Evolutionary conservation across 2,329 filamentous ascomycete genomes (phyloP), one percentile per base, ranked within the genome.

Genomic region (Diaporthe sp.): DNA sequence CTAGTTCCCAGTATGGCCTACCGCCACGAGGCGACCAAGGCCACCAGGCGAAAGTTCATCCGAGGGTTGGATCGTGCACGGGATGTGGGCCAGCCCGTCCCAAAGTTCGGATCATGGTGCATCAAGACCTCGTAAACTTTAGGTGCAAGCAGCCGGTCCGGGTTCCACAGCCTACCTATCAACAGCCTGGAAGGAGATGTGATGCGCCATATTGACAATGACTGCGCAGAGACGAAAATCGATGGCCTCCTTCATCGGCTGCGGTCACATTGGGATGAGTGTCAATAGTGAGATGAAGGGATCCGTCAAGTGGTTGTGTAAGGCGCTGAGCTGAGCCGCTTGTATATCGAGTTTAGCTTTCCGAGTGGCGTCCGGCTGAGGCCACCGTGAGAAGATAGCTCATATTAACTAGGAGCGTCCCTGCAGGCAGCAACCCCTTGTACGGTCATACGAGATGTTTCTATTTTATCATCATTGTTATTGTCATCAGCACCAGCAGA

Each of bases 101-200:
- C 42, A 58, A 42, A 42, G 37, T 31, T 42, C 71, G 62, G 58
- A 57, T 72, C 53, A 59, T 22, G n/a, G 34, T 55, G 69, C 59
- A 75, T 37, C n/a, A 15, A 72, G n/a, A 58, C 34, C 65, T 76
- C 65, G 65, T 70, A 72, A 55, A 69, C 49, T 42, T 13, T 13
- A 39, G 34, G 49, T 55, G 65, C 65, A 42, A 34, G 8, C 34
- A 55, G 22, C 46, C 34, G 34, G 15, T 4, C 49, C 9, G n/a
- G 49, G 49, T 69, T 69, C 34, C 65, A 69, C 65, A 42, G 17
- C 34, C 49, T 31, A 51, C 49, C 22, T n/a, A 25, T 28, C 15
- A 53, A n/a, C 46, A 68, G 31, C 28, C 34, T 68, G 19, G 31
- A 28, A 39, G n/a, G 31, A 42, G n/a, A 42, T 39, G 17, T 28